Conservation (phyloP, 306 rosid genomes). For the Amphicarpaea edgeworthii region DNA sequence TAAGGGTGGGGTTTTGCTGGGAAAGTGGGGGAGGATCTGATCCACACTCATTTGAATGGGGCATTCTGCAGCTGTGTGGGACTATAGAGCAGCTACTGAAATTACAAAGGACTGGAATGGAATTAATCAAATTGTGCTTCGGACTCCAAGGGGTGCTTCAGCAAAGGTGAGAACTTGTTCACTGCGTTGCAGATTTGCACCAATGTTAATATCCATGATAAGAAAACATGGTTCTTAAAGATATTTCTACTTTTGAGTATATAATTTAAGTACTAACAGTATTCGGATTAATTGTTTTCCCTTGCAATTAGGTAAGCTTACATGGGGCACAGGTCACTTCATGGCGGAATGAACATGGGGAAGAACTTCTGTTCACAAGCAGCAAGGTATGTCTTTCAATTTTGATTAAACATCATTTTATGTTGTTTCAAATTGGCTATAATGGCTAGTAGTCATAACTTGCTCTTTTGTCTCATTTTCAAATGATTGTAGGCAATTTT, state of each 20-base stretch:
- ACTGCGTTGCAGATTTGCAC: too few species aligned
- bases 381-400: constrained; percentile 66
- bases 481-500: constrained; percentile 62
- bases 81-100: constrained; percentile 72
- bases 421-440: not conserved
- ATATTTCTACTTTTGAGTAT: constrained; percentile 9
- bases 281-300: constrained; percentile 37
- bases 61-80: constrained; percentile 89
- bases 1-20: constrained; percentile 17
- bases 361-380: constrained; percentile 94
- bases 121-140: constrained; percentile 71
- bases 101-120: constrained; percentile 85
- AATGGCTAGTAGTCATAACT: constrained; percentile 33
- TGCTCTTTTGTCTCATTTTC: constrained; percentile 26
- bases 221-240: constrained; percentile 23
- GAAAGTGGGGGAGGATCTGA: constrained; percentile 25
- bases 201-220: constrained; percentile 17
- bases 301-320: constrained; percentile 78
- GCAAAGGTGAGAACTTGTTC: constrained; percentile 70
- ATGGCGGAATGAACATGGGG: constrained; percentile 85
- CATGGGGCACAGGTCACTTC: constrained; percentile 93
- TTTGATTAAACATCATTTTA: not conserved
- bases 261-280: constrained; percentile 1
- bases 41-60: constrained; percentile 60
- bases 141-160: constrained; percentile 77